Evolutionary conservation across 371 early-diverging fungal genomes (phyloP).

Genomic region (Apophysomyces elegans): DNA sequence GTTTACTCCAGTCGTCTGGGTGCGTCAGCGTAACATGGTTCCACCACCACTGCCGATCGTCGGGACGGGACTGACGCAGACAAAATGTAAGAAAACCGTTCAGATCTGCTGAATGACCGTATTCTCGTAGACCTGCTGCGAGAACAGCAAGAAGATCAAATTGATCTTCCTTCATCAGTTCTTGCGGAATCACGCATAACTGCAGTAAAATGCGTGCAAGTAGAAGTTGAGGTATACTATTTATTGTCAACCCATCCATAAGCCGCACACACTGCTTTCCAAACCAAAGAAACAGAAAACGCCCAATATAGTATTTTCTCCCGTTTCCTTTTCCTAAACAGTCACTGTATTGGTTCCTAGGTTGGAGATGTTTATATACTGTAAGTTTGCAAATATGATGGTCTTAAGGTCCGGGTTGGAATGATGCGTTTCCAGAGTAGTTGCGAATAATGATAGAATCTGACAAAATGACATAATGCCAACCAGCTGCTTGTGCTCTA

Average conservation of each 20-base stretch:
- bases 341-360: not conserved
- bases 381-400: conserved; percentile 5
- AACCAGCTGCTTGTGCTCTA: conserved; percentile 55
- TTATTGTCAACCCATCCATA: conserved; percentile 39
- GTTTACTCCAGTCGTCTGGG: conserved; percentile 13
- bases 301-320: not conserved
- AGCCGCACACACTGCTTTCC: not conserved
- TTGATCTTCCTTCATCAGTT: conserved; percentile 12
- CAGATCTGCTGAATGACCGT: conserved; percentile 36
- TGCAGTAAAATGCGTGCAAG: conserved; percentile 44
- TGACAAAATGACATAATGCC: conserved; percentile 56
- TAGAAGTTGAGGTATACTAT: conserved; percentile 33
- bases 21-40: conserved; percentile 8
- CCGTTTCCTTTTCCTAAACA: not conserved
- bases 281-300: not conserved
- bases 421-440: conserved; percentile 17
- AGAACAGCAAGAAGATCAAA: conserved; percentile 27
- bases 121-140: conserved; percentile 32
- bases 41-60: conserved; percentile 24
- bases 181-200: conserved; percentile 29
- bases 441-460: conserved; percentile 51
- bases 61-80: conserved; percentile 17
- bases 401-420: conserved; percentile 8
- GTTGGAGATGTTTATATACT: conserved; percentile 3
- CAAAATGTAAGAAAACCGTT: conserved; percentile 44